Evolutionary conservation across 2,329 filamentous ascomycete genomes (phyloP).

Genomic region (Cyphellophora europaea): DNA sequence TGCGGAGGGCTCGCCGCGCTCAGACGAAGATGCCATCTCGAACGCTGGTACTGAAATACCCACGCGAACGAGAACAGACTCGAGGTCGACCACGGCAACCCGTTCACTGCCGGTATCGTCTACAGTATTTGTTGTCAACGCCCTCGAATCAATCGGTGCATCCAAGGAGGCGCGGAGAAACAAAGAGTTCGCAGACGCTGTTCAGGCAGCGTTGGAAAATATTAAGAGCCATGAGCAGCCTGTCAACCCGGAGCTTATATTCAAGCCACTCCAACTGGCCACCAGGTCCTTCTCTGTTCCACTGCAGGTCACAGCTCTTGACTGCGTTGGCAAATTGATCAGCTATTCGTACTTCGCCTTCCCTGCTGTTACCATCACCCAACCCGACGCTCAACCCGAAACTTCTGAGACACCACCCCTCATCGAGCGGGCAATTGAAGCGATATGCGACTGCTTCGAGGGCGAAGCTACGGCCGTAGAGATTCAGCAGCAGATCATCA

Average conservation of each 20-base stretch:
- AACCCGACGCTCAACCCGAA: constrained; percentile 31
- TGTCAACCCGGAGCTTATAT: constrained; percentile 85
- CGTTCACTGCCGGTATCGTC: constrained; percentile 70
- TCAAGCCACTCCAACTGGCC: constrained; percentile 81
- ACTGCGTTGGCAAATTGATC: constrained; percentile 98
- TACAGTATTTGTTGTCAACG: constrained; percentile 89
- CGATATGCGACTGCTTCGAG: constrained; percentile 98
- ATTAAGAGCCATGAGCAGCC: constrained; percentile 77
- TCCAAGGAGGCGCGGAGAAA: constrained; percentile 86
- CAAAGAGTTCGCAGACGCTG: constrained; percentile 72
- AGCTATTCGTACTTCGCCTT: constrained; percentile 97
- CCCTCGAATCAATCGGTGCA: constrained; percentile 80
- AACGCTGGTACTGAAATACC: background rate
- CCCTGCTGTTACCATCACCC: constrained; percentile 40
- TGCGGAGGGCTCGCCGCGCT: background rate
- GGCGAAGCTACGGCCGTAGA: constrained; percentile 87
- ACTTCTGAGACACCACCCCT: constrained; percentile 49
- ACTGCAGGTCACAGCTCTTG: constrained; percentile 79
- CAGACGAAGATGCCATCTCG: constrained; percentile 13
- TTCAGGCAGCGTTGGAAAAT: constrained; percentile 70
- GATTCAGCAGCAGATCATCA: constrained; percentile 95
- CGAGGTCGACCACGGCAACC: constrained; percentile 46
- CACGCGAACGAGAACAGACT: constrained; percentile 43
- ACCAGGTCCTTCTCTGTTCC: constrained; percentile 78
- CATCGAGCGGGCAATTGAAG: constrained; percentile 96